phyloP scores from a whole-genome alignment of 805 yeast species.

The Kodamaea laetipori region DNA sequence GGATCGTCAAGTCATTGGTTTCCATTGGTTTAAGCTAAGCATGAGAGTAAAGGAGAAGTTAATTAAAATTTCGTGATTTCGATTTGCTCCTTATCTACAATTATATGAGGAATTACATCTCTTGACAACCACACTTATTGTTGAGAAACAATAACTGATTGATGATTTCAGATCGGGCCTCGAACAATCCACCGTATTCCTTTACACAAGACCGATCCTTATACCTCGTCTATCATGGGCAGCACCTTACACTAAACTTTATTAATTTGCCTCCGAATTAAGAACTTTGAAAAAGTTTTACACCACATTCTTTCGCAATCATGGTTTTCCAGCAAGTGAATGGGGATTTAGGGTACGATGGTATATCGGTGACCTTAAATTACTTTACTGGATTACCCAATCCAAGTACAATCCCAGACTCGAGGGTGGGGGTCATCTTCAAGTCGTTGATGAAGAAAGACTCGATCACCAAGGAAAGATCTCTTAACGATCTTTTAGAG shows the following conservation, averaged over 20 bases:
- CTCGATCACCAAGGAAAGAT: constrained; percentile 81
- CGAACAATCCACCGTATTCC: no score
- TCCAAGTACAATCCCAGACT: constrained; percentile 30
- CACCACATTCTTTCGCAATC: constrained; percentile 5
- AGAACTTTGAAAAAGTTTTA: not conserved
- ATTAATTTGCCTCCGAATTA: not conserved
- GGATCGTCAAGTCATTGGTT: not conserved
- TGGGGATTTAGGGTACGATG: constrained; percentile 33
- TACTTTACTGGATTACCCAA: constrained; percentile 82
- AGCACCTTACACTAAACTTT: not conserved
- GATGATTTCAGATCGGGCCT: no score
- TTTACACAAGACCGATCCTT: no score
- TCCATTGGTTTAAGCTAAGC: not conserved
- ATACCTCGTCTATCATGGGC: no score
- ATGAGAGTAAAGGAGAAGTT: not conserved
- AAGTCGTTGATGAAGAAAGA: constrained; percentile 79
- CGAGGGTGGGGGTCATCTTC: constrained; percentile 61
- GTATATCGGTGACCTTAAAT: constrained; percentile 56
- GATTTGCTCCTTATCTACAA: constrained; percentile 4
- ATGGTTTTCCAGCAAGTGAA: constrained; percentile 1
- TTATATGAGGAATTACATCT: not conserved
- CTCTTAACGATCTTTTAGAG: constrained; percentile 52
- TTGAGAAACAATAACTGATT: not conserved
- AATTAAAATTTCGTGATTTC: not conserved
- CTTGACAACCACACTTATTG: not conserved